These are phyloP conservation scores for Globisporangium middletonii DNA, from an alignment of 352 stramenopile genomes.

Conservation along the genomic window DNA sequence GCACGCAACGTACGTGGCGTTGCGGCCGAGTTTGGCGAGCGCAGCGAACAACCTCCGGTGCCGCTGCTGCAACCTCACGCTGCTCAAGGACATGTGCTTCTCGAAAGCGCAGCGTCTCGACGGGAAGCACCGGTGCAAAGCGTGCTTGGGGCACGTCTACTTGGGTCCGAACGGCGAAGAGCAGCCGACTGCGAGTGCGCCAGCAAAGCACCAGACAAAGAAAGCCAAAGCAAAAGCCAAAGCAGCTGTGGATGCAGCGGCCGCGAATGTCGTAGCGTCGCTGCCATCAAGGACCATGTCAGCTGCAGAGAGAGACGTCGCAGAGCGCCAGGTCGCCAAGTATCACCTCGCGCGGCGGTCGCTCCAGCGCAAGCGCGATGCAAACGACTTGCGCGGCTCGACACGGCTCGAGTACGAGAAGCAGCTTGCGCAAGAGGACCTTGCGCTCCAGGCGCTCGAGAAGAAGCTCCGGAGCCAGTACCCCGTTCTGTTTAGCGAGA, in stretches of 20 bases:
- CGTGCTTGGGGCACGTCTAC: background rate
- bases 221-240: background rate
- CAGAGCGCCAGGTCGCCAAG: slow-evolving; percentile 11
- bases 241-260: background rate
- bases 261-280: no score
- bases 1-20: no score
- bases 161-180: no score
- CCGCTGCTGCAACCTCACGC: background rate
- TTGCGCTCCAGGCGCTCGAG: slow-evolving; percentile 2
- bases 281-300: background rate
- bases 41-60: slow-evolving; percentile 1
- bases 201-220: background rate
- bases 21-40: background rate
- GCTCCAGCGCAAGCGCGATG: slow-evolving; percentile 11
- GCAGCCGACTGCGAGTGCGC: no score
- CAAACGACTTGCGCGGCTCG: slow-evolving; percentile 20
- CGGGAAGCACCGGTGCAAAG: slow-evolving; percentile 4
- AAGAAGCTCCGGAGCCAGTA: slow-evolving; percentile 3
- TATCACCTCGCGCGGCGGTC: slow-evolving; percentile 16
- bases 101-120: slow-evolving; percentile 1
- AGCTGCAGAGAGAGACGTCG: background rate
- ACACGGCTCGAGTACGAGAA: slow-evolving; percentile 18
- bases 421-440: slow-evolving; percentile 16
- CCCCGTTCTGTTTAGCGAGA: background rate
- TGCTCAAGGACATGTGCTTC: background rate